Base-by-base conservation (phyloP, 495 filamentous ascomycete genomes). In the Neurospora sp. region DNA sequence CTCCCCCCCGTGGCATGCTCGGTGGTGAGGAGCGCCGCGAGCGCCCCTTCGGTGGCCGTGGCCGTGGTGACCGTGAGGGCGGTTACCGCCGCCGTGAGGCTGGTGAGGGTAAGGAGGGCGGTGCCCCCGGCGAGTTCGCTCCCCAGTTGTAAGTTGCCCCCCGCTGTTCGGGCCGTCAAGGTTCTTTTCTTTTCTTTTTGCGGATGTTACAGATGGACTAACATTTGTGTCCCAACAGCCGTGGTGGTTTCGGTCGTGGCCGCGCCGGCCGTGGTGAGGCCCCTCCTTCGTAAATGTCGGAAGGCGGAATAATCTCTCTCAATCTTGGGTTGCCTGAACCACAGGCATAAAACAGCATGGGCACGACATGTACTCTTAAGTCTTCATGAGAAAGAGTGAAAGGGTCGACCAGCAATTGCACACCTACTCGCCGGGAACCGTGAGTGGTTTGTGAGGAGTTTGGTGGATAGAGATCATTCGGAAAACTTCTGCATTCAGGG, bases 1-100 rank as follows among this genome's bases (percentile, higher is more conserved):
- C 94, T 83, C 96, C 96, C 80, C 96, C 96, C 77, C 94, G 95
- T 79, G 96, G 96, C 79, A 98, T 99, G 96, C 89, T 98, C 87
- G 94, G 95, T 81, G 94, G 92, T 84, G 96, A 97, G 82, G 92
- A 94, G 78, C 81, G 84, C 73, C 92, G 94, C 83, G 88, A 93
- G 81, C 90, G 91, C 85, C 86, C 86, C 71, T 86, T 85, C 78
- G 85, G 86, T 76, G 86, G 86, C 79, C 86, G 89, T 76, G 87
- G 89, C 79, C 84, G 85, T 70, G 90, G 90, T 79, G 91, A 94
- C 83, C 92, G 94, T 82, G 93, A 96, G 86, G 94, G 94, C 83
- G 95, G 92, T 78, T 97, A 97, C 88, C 86, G 95, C 80, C 86
- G 93, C 83, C 92, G 94, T 77, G 93, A 94, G 81, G 91, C 89